phyloP scores from a whole-genome alignment of 139 green algal genomes.

The Dunaliella sp. region DNA sequence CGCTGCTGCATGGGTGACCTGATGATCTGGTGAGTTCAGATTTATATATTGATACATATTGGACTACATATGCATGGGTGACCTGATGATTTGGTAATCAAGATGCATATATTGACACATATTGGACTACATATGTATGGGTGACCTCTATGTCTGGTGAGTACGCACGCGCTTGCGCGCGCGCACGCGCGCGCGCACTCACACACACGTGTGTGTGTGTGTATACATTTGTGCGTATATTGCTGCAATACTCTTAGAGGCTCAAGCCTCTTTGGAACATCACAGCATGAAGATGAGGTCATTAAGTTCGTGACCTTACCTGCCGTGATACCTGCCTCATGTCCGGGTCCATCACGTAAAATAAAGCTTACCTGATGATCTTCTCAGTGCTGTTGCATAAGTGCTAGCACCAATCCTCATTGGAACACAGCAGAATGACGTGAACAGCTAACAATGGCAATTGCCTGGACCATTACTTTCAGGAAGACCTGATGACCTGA shows the following conservation, averaged over 20 bases:
- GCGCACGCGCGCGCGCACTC: background rate
- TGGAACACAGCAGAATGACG: no score
- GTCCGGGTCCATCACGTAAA: background rate
- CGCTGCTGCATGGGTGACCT: no score
- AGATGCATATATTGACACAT: background rate
- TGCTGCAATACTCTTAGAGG: no score
- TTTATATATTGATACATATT: background rate
- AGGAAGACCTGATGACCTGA: no score
- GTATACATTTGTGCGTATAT: background rate
- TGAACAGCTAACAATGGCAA: no score
- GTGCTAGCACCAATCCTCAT: no score
- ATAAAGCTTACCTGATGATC: background rate
- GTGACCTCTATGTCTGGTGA: no score
- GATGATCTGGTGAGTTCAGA: no score
- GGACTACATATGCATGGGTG: background rate
- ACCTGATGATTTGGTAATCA: background rate
- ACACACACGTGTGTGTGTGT: background rate
- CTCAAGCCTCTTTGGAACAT: no score
- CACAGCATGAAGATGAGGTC: no score
- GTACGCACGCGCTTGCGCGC: background rate
- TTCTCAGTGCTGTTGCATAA: background rate
- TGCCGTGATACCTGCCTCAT: constrained; percentile 1
- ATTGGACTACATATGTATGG: background rate
- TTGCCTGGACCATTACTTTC: no score
- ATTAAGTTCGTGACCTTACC: no score